Evolutionary conservation across 2,329 filamentous ascomycete genomes (phyloP).

Genomic region (Phialophora chinensis): DNA sequence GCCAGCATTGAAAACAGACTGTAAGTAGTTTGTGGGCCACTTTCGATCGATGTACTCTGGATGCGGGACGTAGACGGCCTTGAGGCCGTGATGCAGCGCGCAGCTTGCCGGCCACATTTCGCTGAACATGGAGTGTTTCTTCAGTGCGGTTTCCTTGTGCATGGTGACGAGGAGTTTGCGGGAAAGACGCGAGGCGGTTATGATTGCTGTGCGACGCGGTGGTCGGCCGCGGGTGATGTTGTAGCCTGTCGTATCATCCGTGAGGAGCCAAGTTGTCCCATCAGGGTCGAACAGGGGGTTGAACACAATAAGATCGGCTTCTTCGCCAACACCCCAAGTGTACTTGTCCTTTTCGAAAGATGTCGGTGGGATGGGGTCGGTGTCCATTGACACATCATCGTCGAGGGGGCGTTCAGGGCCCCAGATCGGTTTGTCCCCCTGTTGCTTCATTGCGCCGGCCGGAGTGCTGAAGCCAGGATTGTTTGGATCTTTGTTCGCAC

Average conservation of each 20-base stretch:
- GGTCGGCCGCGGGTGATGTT: conserved; percentile 68
- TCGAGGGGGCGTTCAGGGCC: conserved; percentile 75
- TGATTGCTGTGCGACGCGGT: conserved; percentile 82
- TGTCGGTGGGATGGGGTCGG: conserved; percentile 76
- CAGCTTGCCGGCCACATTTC: conserved; percentile 95
- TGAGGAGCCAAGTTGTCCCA: conserved; percentile 81
- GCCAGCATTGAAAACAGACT: conserved; percentile 79
- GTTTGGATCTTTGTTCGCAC: conserved; percentile 40
- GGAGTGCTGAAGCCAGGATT: conserved; percentile 11
- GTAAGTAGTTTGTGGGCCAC: conserved; percentile 81
- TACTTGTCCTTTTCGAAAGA: conserved; percentile 80
- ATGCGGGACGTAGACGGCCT: conserved; percentile 89
- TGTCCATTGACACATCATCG: conserved; percentile 71
- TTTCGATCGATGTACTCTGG: conserved; percentile 84
- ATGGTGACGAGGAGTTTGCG: conserved; percentile 79
- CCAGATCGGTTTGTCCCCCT: conserved; percentile 74
- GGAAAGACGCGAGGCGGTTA: conserved; percentile 84
- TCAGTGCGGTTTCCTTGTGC: conserved; percentile 85
- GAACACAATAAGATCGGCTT: conserved; percentile 89
- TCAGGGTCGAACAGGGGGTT: conserved; percentile 92
- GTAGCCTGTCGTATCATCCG: conserved; percentile 83
- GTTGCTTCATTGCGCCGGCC: conserved; percentile 41
- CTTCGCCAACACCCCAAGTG: conserved; percentile 85
- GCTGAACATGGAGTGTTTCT: conserved; percentile 88
- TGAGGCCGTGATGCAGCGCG: conserved; percentile 88